Conservation (phyloP, 106 monocot genomes). For the Acorus calamus region DNA sequence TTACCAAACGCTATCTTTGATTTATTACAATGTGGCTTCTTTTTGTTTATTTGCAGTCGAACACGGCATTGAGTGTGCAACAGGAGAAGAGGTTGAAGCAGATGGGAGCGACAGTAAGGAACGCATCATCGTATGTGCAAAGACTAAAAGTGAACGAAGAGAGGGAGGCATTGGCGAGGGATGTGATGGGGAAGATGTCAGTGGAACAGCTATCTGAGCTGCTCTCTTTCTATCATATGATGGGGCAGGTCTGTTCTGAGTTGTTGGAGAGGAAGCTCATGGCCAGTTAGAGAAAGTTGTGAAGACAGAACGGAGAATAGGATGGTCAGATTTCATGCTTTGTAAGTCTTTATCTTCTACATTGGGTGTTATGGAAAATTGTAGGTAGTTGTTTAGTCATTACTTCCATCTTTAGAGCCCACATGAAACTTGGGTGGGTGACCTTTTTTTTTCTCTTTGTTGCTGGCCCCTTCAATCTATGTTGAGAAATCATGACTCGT, state of each 20-base stretch:
- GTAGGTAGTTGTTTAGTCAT: too few relatives aligned
- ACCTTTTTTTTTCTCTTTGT: too few relatives aligned
- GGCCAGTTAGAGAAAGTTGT: not conserved
- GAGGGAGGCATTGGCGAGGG: constrained; percentile 44
- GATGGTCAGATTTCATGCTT: not conserved
- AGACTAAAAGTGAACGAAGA: constrained; percentile 50
- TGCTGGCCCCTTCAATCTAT: too few relatives aligned
- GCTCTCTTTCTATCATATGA: constrained; percentile 72
- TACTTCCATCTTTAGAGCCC: too few relatives aligned
- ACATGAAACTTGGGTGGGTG: too few relatives aligned
- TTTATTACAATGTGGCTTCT: not conserved
- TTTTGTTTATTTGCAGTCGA: constrained; percentile 37
- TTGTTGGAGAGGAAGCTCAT: constrained; percentile 48
- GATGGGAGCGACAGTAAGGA: constrained; percentile 94
- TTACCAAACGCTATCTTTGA: too few relatives aligned
- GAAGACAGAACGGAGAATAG: not conserved
- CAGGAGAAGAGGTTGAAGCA: constrained; percentile 87
- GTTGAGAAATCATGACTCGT: too few relatives aligned
- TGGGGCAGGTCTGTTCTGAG: constrained; percentile 68
- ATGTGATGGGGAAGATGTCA: constrained; percentile 65
- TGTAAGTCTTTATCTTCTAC: too few relatives aligned
- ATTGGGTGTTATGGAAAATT: too few relatives aligned
- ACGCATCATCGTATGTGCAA: constrained; percentile 49
- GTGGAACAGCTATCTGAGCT: constrained; percentile 65
- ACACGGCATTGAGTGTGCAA: constrained; percentile 53